Conservation (phyloP, 2,329 filamentous ascomycete genomes). For the Graphium sp. region DNA sequence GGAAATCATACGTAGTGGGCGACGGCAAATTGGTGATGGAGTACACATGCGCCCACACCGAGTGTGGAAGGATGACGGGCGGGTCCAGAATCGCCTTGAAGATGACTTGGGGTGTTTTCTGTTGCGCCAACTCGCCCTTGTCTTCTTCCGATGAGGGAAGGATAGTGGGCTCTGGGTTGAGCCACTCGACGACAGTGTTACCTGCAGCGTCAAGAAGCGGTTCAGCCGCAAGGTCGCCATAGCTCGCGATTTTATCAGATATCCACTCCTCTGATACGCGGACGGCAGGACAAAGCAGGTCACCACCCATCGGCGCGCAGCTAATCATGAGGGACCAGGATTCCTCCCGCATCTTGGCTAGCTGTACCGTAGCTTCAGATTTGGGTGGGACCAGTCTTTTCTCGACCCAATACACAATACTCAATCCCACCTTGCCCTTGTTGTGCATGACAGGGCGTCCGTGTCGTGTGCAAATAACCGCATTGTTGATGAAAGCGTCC, state of each 20-base stretch:
- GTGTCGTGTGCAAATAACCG: slow-evolving; percentile 51
- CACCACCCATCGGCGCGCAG: slow-evolving; percentile 33
- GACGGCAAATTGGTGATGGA: slow-evolving; percentile 32
- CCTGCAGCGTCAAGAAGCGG: slow-evolving; percentile 17
- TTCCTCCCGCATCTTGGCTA: slow-evolving; percentile 23
- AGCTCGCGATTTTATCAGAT: slow-evolving; percentile 46
- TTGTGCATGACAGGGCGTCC: slow-evolving; percentile 58
- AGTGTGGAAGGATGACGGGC: slow-evolving; percentile 51
- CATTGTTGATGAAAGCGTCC: slow-evolving; percentile 31
- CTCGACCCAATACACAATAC: slow-evolving; percentile 64
- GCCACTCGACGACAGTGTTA: slow-evolving; percentile 45
- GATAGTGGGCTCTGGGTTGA: slow-evolving; percentile 51
- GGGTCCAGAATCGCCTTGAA: slow-evolving; percentile 64
- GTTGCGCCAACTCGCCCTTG: slow-evolving; percentile 9
- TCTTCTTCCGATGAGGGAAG: slow-evolving; percentile 25
- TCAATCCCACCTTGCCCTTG: slow-evolving; percentile 48
- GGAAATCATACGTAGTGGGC: slow-evolving; percentile 18
- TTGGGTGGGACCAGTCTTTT: slow-evolving; percentile 26
- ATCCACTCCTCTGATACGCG: slow-evolving; percentile 63
- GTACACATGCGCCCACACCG: slow-evolving; percentile 45
- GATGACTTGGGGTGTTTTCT: slow-evolving; percentile 58
- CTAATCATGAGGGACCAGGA: slow-evolving; percentile 55
- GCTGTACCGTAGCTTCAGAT: slow-evolving; percentile 16
- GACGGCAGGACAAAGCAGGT: slow-evolving; percentile 37
- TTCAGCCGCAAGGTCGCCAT: slow-evolving; percentile 27